Evolutionary conservation across 2,329 filamentous ascomycete genomes (phyloP).

Genomic region (Cordyceps javanica): DNA sequence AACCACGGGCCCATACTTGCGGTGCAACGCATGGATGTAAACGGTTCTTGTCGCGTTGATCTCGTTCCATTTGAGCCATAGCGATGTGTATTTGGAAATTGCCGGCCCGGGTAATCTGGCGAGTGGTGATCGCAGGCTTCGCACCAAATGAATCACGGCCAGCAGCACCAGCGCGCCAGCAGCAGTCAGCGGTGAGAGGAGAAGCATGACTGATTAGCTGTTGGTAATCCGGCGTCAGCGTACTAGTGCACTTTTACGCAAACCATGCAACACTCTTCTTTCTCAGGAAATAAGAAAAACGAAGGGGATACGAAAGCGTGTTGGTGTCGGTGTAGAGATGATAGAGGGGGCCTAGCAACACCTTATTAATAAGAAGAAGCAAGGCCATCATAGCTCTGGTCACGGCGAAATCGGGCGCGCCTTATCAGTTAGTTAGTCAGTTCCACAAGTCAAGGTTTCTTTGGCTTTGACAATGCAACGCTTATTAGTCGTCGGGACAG

Average conservation of each 20-base stretch:
- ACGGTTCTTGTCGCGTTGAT: conserved; percentile 44
- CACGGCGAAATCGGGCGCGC: neutral
- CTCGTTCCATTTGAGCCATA: conserved; percentile 50
- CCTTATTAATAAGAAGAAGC: neutral
- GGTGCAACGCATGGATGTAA: conserved; percentile 51
- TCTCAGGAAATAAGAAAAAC: neutral
- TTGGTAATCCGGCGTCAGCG: neutral
- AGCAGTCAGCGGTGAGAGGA: conserved; percentile 24
- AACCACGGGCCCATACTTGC: conserved; percentile 50
- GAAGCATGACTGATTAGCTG: neutral
- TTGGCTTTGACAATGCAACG: neutral
- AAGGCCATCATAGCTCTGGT: neutral
- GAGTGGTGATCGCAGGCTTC: conserved; percentile 27
- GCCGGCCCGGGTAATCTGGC: conserved; percentile 42
- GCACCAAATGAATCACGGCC: conserved; percentile 20
- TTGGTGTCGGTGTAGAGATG: neutral
- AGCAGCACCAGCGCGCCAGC: conserved; percentile 21
- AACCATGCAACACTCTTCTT: neutral
- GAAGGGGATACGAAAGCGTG: neutral
- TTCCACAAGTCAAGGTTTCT: neutral
- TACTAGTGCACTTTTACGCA: too few species aligned
- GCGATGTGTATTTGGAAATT: conserved; percentile 42
- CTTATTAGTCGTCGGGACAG: neutral
- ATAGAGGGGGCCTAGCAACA: neutral
- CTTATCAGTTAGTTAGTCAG: conserved; percentile 6